These are phyloP conservation scores for Ceriops decandra DNA, from an alignment of 345 rosid species.

Conservation along the genomic window DNA sequence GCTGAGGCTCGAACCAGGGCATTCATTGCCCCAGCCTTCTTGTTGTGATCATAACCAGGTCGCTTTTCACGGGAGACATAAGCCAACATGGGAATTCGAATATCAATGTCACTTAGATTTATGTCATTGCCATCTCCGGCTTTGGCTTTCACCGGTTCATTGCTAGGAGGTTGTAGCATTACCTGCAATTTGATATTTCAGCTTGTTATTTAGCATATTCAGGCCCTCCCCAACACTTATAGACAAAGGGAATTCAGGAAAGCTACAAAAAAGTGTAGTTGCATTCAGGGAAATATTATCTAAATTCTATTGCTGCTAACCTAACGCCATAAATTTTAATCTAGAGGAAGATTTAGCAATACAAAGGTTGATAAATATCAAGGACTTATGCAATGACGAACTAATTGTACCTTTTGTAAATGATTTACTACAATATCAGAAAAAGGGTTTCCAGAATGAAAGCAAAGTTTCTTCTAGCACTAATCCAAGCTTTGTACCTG, in stretches of 20 bases:
- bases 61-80: conserved; percentile 81
- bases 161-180: conserved; percentile 66
- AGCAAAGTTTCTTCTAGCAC: no score
- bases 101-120: conserved; percentile 59
- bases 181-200: conserved; percentile 37
- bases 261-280: not conserved
- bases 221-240: not conserved
- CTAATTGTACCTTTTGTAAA: no score
- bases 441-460: no score
- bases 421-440: no score
- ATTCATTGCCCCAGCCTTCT: conserved; percentile 95
- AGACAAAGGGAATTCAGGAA: not conserved
- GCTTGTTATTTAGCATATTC: conserved; percentile 10
- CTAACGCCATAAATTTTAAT: not conserved
- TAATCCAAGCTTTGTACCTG: conserved; percentile 38
- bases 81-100: conserved; percentile 77
- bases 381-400: no score
- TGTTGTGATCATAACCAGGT: conserved; percentile 85
- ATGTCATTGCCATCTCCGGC: conserved; percentile 31
- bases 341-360: not conserved
- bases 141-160: conserved; percentile 39
- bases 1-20: conserved; percentile 81
- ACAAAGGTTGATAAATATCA: no score
- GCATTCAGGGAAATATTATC: not conserved
- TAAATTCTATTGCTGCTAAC: not conserved